Evolutionary conservation across 2,329 filamentous ascomycete species (phyloP), one percentile per base, ranked within the genome.

Genomic region (Penicillium oxalicum): DNA sequence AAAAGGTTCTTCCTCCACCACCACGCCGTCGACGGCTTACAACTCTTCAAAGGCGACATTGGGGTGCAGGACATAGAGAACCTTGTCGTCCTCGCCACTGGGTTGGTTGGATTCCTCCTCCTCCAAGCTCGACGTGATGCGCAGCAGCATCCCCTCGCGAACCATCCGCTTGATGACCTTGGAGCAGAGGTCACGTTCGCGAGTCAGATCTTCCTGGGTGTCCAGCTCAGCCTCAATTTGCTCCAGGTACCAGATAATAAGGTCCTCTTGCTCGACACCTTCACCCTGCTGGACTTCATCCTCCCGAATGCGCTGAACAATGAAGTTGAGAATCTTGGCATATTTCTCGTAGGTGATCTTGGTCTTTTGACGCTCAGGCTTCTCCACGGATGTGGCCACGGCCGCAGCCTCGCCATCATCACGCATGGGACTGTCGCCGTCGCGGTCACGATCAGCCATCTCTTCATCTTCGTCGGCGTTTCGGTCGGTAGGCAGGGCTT

Each of bases 271-370:
- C 51, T 90, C 86, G 9, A 96, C 84, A 48, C 93, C 93, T 58
- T 95, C 88, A 36, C 88, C 88, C 0, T 75, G 80, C 9, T 77
- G 74, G 5, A 77, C 69, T 70, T 97, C 90, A 61, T 95, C 89
- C 47, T 91, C 86, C 59, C 86, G 88, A 60, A 98, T 83, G 25
- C 86, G 83, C 57, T 84, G 81, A 28, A 96, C 87, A 40, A 98
- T 77, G 62, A 88, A 72, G 66, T 95, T 95, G 50, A 95, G 81
- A 68, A 97, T 95, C 62, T 81, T 79, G 66, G 91, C 87, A 70
- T 95, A 98, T 70, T 95, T 93, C 62, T 97, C 91, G 63, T 94
- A 94, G 3, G 90, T 94, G 64, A 98, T 91, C 62, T 90, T 93
- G 46, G 88, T 93, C 72, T 86, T 90, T 58, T 77, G 75, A 43